phyloP scores from a whole-genome alignment of 768 basidiomycete species.

The Naematelia aurantialba region DNA sequence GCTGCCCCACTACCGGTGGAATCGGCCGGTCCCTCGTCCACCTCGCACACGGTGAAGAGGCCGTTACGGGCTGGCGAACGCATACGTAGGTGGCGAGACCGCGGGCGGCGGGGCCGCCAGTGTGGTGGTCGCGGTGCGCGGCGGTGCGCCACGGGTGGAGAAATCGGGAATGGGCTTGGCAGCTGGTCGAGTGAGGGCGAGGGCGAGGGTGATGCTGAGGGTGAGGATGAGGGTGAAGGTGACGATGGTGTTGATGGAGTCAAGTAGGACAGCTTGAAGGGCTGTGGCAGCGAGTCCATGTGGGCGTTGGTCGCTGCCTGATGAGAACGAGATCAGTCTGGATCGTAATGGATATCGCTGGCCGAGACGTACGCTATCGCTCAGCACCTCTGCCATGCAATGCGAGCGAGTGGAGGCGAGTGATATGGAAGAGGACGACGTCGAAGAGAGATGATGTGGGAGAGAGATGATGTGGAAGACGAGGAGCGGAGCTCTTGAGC shows the following conservation, averaged over 20 bases:
- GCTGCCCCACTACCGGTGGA: not conserved
- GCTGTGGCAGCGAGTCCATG: not conserved
- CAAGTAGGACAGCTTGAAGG: not conserved
- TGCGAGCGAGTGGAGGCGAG: too few relatives aligned
- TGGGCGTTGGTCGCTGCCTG: not conserved
- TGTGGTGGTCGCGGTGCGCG: conserved; percentile 58
- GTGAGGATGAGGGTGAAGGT: not conserved
- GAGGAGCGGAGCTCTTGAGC: too few relatives aligned
- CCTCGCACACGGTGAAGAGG: conserved; percentile 25
- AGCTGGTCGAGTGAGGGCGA: too few relatives aligned
- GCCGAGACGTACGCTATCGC: too few relatives aligned
- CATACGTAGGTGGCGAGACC: conserved; percentile 19
- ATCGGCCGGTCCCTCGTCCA: conserved; percentile 13
- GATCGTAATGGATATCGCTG: not conserved
- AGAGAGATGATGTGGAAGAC: conserved; percentile 1
- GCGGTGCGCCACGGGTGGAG: conserved; percentile 35
- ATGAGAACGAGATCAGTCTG: not conserved
- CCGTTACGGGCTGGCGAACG: conserved; percentile 20
- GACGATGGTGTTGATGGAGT: not conserved
- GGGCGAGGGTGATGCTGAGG: not conserved
- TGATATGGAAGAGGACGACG: not conserved
- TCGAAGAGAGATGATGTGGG: not conserved
- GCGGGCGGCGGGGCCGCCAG: conserved; percentile 48
- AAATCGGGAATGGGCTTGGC: conserved; percentile 9
- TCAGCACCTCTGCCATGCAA: too few relatives aligned